These are phyloP conservation scores for Leucogyrophana mollusca DNA, from an alignment of 768 basidiomycete genomes.

Conservation along the genomic window DNA sequence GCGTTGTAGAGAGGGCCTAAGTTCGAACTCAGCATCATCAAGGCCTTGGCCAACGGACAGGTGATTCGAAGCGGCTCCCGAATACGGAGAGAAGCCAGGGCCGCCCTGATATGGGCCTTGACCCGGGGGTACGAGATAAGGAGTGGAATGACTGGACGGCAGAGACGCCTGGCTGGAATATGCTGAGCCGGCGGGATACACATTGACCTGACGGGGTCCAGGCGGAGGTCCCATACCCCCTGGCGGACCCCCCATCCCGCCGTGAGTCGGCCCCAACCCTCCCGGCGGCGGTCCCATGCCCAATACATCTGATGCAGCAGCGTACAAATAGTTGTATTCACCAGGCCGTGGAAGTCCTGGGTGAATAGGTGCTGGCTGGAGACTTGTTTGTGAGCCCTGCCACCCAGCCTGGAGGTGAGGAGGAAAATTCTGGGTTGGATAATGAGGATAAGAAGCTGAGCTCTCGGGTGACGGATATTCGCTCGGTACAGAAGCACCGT, in stretches of 20 bases:
- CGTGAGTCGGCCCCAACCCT: slow-evolving; percentile 4
- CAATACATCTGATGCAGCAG: slow-evolving; percentile 77
- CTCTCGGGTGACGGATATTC: slow-evolving; percentile 25
- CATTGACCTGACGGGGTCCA: slow-evolving; percentile 26
- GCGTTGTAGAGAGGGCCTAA: slow-evolving; percentile 50
- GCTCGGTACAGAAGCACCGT: slow-evolving; percentile 28
- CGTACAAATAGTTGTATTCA: slow-evolving; percentile 61
- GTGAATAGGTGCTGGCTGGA: slow-evolving; percentile 9
- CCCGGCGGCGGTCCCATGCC: slow-evolving; percentile 70
- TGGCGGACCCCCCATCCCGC: slow-evolving; percentile 14
- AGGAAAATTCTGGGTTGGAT: slow-evolving; percentile 19
- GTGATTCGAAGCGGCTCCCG: slow-evolving; percentile 18
- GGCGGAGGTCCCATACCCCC: slow-evolving; percentile 16
- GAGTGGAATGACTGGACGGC: slow-evolving; percentile 32
- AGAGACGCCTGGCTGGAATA: slow-evolving; percentile 21
- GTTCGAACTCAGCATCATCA: slow-evolving; percentile 52
- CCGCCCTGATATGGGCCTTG: slow-evolving; percentile 14
- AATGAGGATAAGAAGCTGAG: slow-evolving; percentile 15
- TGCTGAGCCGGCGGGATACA: slow-evolving; percentile 14
- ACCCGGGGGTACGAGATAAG: slow-evolving; percentile 24
- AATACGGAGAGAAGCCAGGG: slow-evolving; percentile 21
- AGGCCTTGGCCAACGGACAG: slow-evolving; percentile 2
- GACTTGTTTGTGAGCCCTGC: slow-evolving; percentile 26
- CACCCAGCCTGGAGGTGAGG: slow-evolving; percentile 21
- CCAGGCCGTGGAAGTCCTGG: slow-evolving; percentile 27